These are phyloP conservation scores for Prunella vulgaris DNA, from an alignment of 257 asterid species.

Conservation along the genomic window DNA sequence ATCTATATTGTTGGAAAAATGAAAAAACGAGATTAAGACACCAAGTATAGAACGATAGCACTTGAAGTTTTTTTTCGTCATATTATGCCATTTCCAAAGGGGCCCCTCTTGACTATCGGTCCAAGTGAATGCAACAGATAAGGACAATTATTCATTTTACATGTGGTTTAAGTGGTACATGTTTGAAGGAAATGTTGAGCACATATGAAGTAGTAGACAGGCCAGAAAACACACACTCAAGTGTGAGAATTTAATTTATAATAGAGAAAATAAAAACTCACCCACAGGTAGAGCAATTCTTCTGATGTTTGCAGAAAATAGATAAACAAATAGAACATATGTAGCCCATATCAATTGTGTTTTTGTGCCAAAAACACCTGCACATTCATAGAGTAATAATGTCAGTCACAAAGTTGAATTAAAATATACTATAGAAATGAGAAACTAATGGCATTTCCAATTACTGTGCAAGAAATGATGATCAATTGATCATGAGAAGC, in stretches of 20 bases:
- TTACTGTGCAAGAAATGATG: neutral
- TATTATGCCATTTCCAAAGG: neutral
- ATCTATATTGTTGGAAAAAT: conserved; percentile 32
- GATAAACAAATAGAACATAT: conserved; percentile 93
- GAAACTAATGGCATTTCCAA: neutral
- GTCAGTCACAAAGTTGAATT: neutral
- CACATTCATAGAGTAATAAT: conserved; percentile 8
- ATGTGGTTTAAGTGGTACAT: too few species aligned
- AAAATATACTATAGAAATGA: neutral
- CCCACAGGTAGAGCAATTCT: conserved; percentile 94
- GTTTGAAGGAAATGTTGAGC: too few species aligned
- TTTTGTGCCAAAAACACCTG: conserved; percentile 97
- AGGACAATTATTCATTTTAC: too few species aligned
- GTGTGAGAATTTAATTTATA: neutral
- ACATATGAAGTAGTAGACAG: neutral
- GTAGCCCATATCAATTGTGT: conserved; percentile 86
- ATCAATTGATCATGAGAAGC: neutral
- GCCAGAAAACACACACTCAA: neutral
- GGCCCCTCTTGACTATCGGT: neutral
- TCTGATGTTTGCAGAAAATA: conserved; percentile 86
- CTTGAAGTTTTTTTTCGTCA: too few species aligned
- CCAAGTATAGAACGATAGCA: too few species aligned
- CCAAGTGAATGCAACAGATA: neutral
- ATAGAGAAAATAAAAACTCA: conserved; percentile 31
- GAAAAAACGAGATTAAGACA: neutral